Percentiles rank a stretch among this genome's conserved stretches.
Evolutionary conservation across 2,329 filamentous ascomycete species (phyloP).

Genomic region (Pseudonectria foliicola): DNA sequence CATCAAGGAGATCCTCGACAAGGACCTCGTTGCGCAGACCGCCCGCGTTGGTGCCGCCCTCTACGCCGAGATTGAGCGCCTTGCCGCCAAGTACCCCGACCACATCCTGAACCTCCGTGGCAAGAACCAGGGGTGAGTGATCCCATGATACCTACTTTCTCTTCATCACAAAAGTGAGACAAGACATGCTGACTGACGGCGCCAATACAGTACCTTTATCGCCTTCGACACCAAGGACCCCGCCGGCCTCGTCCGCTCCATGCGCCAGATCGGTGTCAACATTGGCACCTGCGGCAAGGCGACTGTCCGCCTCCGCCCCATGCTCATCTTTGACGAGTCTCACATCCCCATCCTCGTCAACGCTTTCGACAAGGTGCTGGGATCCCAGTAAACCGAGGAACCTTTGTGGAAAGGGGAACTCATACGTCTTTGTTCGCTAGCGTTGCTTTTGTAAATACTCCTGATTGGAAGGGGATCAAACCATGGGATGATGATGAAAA

Average conservation of each 20-base stretch:
- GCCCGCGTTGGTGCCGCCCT: slow-evolving; percentile 62
- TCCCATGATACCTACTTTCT: too few species aligned
- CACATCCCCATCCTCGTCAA: slow-evolving; percentile 39
- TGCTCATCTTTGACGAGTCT: slow-evolving; percentile 72
- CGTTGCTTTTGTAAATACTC: slow-evolving; percentile 14
- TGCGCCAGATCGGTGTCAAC: slow-evolving; percentile 67
- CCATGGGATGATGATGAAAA: slow-evolving; percentile 7
- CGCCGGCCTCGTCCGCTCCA: slow-evolving; percentile 62
- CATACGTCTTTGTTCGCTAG: slow-evolving; percentile 19
- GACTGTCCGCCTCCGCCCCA: slow-evolving; percentile 67
- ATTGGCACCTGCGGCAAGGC: slow-evolving; percentile 66
- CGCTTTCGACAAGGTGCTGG: slow-evolving; percentile 23
- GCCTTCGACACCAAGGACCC: slow-evolving; percentile 68
- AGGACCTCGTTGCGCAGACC: slow-evolving; percentile 60
- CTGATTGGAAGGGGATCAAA: slow-evolving; percentile 4
- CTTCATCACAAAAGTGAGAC: too few species aligned
- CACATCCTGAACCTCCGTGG: slow-evolving; percentile 69
- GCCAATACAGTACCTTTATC: slow-evolving; percentile 54
- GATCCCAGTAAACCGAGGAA: slow-evolving; percentile 15
- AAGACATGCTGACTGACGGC: background rate
- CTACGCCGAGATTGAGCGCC: slow-evolving; percentile 54
- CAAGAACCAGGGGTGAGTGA: slow-evolving; percentile 53
- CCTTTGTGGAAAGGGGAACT: slow-evolving; percentile 5
- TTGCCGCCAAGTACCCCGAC: slow-evolving; percentile 59
- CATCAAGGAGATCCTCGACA: slow-evolving; percentile 64